phyloP scores from a whole-genome alignment of 2,329 filamentous ascomycete species.

The Fusarium virguliforme region DNA sequence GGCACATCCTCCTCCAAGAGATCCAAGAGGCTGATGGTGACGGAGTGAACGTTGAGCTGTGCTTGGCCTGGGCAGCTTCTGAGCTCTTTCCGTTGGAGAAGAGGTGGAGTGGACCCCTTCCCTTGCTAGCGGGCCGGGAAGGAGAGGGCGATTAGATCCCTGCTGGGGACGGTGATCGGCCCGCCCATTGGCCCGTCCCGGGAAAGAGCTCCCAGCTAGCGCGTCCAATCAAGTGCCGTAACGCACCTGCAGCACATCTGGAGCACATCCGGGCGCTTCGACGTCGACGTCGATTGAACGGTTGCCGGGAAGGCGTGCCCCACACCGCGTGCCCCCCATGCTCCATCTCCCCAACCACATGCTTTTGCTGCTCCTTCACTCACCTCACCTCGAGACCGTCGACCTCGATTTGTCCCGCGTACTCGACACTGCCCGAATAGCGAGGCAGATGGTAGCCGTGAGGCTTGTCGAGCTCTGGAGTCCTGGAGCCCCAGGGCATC shows the following conservation, averaged over 20 bases:
- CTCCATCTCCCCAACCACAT: constrained; percentile 55
- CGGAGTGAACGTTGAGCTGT: constrained; percentile 10
- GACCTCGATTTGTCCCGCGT: constrained; percentile 14
- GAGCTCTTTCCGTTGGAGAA: constrained; percentile 33
- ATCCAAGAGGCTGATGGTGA: constrained; percentile 31
- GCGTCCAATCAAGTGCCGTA: constrained; percentile 58
- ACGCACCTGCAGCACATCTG: constrained; percentile 52
- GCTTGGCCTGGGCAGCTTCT: constrained; percentile 24
- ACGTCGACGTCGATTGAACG: constrained; percentile 55
- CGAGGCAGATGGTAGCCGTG: constrained; percentile 6
- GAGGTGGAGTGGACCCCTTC: constrained; percentile 38
- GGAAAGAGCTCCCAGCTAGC: constrained; percentile 47
- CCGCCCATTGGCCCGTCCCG: constrained; percentile 54
- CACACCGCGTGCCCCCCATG: constrained; percentile 52
- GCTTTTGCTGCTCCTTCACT: constrained; percentile 45
- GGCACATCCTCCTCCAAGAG: constrained; percentile 16
- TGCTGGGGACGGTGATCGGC: constrained; percentile 55
- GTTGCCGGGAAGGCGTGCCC: constrained; percentile 43
- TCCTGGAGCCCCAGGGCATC: constrained; percentile 21
- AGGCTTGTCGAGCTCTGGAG: constrained; percentile 16
- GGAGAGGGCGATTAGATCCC: constrained; percentile 56
- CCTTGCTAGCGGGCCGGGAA: constrained; percentile 50
- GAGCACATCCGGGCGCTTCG: constrained; percentile 53
- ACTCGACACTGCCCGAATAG: constrained; percentile 14
- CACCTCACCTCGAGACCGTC: constrained; percentile 31